Evolutionary conservation across 2,329 filamentous ascomycete genomes (phyloP).

Genomic region (Ophiostoma novo-ulmi): DNA sequence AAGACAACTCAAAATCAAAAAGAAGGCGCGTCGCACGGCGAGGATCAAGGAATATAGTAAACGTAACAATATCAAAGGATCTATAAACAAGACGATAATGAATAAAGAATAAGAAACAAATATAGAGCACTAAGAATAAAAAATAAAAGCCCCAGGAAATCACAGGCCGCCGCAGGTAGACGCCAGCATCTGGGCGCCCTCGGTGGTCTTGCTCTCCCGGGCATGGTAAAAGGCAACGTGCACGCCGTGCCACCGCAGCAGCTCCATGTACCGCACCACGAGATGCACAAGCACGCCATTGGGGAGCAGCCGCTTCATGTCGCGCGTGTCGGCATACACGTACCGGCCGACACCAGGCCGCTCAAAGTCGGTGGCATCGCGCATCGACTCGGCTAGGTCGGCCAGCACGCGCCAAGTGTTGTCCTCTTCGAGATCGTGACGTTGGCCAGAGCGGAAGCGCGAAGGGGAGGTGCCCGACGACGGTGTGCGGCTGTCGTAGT

Average conservation of each 20-base stretch:
- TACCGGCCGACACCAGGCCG: constrained; percentile 17
- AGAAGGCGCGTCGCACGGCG: background rate
- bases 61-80: no score
- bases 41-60: background rate
- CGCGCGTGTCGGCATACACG: constrained; percentile 1
- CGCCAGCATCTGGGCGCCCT: background rate
- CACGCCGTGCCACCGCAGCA: constrained; percentile 22
- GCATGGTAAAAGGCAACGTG: constrained; percentile 16
- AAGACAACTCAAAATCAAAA: background rate
- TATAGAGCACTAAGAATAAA: no score
- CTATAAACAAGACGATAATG: no score
- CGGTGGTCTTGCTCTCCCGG: no score
- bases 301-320: constrained; percentile 8
- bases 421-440: background rate
- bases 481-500: background rate
- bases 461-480: background rate
- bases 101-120: no score
- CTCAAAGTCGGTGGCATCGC: constrained; percentile 9
- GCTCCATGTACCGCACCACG: constrained; percentile 18
- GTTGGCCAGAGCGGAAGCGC: background rate
- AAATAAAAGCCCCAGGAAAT: background rate
- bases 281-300: constrained; percentile 21
- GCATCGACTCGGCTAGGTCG: background rate
- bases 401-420: background rate
- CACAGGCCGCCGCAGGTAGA: background rate